Base-by-base conservation (phyloP, 2,329 filamentous ascomycete genomes). In the Colletotrichum aenigma region DNA sequence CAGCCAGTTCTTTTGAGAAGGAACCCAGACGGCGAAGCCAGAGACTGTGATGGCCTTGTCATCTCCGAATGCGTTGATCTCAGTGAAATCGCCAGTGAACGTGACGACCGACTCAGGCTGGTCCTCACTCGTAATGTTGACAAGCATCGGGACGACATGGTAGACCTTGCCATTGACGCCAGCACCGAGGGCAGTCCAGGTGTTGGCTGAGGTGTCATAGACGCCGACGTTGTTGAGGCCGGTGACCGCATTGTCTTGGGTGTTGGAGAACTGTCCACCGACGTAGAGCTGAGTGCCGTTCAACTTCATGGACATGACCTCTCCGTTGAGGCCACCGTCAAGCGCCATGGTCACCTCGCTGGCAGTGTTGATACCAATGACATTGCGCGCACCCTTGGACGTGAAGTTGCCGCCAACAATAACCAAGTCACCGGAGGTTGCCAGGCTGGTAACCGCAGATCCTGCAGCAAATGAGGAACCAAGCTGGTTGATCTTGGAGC, bases 1-100 rank as follows among this genome's bases (percentile, higher is more conserved):
- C 18, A 99, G 88, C 97, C 97, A 99, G 82, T 97, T 97, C 74
- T 89, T 90, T 77, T 90, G 89, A 5, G 96, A 97, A 4, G 95
- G 95, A 9, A 98, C 93, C 97, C 97, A 99, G 48, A 98, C 89
- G 16, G 95, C 96, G 80, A 99, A 95, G 3, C 96, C 96, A 66
- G 91, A 85, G 1, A 93, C 94, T 10, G 89, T 80, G 32, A 93
- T 88, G 12, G 92, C 90, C 8, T 88, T 83, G 78, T 93, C 93
- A 77, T 88, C 88, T 43, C 87, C 91, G 79, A 95, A 96, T 0
- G 89, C 90, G 32, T 93, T 89, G 76, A 98, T 91, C 70, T 92
- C 87, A 18, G 91, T 89, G 83, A 99, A 99, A 75, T 92, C 89
- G 7, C 97, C 97, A 65, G 93, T 96, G 75, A 99, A 88, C 3